Evolutionary conservation across 2,329 filamentous ascomycete species (phyloP).

Genomic region (Aspergillus bombycis): DNA sequence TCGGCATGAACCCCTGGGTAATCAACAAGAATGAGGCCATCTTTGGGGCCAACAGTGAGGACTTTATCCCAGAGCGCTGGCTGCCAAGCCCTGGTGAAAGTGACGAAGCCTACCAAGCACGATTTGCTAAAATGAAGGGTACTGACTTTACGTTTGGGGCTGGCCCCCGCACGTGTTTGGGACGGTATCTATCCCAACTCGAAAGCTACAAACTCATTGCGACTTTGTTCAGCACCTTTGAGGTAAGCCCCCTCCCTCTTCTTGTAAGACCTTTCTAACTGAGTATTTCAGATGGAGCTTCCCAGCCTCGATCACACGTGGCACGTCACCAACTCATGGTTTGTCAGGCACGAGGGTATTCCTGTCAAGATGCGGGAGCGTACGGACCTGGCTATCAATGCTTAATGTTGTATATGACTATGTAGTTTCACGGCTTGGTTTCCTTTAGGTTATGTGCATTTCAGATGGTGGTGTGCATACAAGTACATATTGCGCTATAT

Average conservation of each 20-base stretch:
- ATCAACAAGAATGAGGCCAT: conserved; percentile 29
- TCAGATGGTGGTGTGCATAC: not conserved
- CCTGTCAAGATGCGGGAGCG: not conserved
- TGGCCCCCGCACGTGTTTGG: conserved; percentile 58
- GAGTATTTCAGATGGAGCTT: not conserved
- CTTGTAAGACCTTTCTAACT: not conserved
- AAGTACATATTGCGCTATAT: too few relatives aligned
- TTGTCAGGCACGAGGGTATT: not conserved
- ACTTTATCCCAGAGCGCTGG: conserved; percentile 30
- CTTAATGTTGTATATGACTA: not conserved
- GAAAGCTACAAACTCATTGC: conserved; percentile 65
- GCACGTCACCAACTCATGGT: conserved; percentile 1
- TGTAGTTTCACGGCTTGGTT: not conserved
- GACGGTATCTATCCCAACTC: conserved; percentile 57
- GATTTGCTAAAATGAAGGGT: conserved; percentile 25
- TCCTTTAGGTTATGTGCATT: not conserved
- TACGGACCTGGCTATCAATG: not conserved
- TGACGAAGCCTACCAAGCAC: conserved; percentile 14
- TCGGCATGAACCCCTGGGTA: conserved; percentile 38
- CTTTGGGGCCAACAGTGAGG: conserved; percentile 26
- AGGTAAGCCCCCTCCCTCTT: conserved; percentile 11
- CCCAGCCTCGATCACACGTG: not conserved
- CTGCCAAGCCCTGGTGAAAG: conserved; percentile 20
- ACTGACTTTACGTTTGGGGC: conserved; percentile 51
- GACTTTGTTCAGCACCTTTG: conserved; percentile 45